These are phyloP conservation scores for Sanguinoderma infundibulare DNA, from an alignment of 1,284 basidiomycete species.

Conservation along the genomic window DNA sequence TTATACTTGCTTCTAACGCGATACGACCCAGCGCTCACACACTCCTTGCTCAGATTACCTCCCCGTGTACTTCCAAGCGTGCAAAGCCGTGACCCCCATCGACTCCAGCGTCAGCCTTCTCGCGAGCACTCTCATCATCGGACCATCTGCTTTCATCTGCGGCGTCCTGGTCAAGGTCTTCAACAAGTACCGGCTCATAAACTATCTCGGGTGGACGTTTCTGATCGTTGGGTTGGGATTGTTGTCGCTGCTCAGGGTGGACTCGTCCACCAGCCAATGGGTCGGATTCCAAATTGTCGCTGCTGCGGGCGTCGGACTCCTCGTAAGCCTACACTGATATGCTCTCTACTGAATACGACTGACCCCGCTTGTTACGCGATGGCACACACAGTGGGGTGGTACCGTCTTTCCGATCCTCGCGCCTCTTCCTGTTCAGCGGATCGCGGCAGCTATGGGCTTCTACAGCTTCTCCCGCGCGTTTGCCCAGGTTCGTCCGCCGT, in stretches of 20 bases:
- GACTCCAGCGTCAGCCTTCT: conserved; percentile 11
- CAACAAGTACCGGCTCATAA: conserved; percentile 17
- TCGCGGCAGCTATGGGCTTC: conserved; percentile 19
- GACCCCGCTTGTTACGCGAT: background rate
- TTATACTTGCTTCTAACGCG: background rate
- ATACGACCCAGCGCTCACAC: too few species aligned
- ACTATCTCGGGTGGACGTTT: conserved; percentile 21
- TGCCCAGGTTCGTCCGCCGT: conserved; percentile 13
- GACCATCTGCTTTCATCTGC: conserved; percentile 10
- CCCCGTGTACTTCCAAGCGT: conserved; percentile 22
- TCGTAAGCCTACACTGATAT: conserved; percentile 4
- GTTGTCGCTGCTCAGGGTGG: conserved; percentile 11
- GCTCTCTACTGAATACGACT: background rate
- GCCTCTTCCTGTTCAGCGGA: conserved; percentile 6
- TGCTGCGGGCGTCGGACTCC: conserved; percentile 15
- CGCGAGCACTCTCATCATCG: conserved; percentile 5
- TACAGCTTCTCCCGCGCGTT: conserved; percentile 17
- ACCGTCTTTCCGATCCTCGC: conserved; percentile 25
- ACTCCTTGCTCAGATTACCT: conserved; percentile 22
- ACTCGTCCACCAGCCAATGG: conserved; percentile 9
- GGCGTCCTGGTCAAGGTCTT: conserved; percentile 15
- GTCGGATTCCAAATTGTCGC: conserved; percentile 15
- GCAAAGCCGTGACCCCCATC: conserved; percentile 7
- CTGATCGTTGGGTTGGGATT: conserved; percentile 22
- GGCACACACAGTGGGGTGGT: conserved; percentile 9